Percentiles rank a stretch among this genome's conserved stretches.
These are phyloP conservation scores for Monosporascus sp. DNA, from an alignment of 2,329 filamentous ascomycete genomes.

Conservation along the genomic window DNA sequence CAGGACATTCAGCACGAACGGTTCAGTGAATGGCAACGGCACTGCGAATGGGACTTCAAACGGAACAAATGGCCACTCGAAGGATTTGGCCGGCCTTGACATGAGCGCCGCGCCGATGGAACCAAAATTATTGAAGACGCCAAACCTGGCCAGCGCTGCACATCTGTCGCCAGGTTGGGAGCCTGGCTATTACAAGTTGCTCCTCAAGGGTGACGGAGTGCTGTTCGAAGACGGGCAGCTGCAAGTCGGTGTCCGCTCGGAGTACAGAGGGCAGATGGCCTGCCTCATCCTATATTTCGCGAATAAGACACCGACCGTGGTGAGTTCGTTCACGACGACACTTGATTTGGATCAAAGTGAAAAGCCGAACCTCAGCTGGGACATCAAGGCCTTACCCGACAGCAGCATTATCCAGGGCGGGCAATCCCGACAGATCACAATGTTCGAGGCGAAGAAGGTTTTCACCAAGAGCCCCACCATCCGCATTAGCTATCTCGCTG, in stretches of 20 bases:
- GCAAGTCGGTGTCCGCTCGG: constrained; percentile 84
- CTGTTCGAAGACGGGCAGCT: constrained; percentile 94
- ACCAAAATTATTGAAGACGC: constrained; percentile 55
- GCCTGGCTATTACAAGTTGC: constrained; percentile 75
- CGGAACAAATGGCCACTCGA: constrained; percentile 44
- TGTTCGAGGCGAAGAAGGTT: constrained; percentile 80
- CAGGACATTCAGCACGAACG: constrained; percentile 70
- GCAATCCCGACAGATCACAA: constrained; percentile 88
- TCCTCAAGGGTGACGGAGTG: constrained; percentile 77
- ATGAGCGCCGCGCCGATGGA: constrained; percentile 58
- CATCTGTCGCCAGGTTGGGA: constrained; percentile 96
- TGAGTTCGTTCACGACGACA: constrained; percentile 91
- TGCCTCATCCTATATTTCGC: constrained; percentile 94
- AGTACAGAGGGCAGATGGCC: constrained; percentile 92
- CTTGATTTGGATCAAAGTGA: constrained; percentile 71
- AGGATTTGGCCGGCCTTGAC: constrained; percentile 78
- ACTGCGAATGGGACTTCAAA: constrained; percentile 38
- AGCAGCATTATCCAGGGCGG: constrained; percentile 67
- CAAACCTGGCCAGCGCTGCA: constrained; percentile 86
- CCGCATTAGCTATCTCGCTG: constrained; percentile 88
- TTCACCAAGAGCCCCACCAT: constrained; percentile 87
- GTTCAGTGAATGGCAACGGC: constrained; percentile 42
- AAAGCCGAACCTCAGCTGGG: constrained; percentile 67
- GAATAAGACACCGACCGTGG: constrained; percentile 81
- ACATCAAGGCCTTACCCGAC: constrained; percentile 84